Base-by-base conservation (phyloP, 495 filamentous ascomycete species). In the Paragyromitra xinjiangensis region DNA sequence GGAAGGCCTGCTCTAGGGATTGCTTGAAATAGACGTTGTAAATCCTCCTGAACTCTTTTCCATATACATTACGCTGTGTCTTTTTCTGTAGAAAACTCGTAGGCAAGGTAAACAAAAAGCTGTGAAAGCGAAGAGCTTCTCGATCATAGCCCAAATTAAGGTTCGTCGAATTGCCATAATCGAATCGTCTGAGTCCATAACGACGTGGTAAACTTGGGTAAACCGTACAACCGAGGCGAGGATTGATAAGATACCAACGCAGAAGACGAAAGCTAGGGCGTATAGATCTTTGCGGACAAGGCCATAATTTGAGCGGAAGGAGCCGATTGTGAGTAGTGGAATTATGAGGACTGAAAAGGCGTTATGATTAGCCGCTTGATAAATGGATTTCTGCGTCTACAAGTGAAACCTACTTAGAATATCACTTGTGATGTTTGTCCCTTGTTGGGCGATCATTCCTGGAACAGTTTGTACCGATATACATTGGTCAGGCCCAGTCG, bases 41-140 rank as follows among this genome's bases (percentile, higher is more conserved):
- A 58, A 51, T 37, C 19, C 39, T 26, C 48, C 59, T 6, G 48
- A 56, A n/a, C 12, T 48, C n/a, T 76, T 76, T 29, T 76, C 73
- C 39, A 65, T 62, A 16, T 65, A 72, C 44, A 56, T 16, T 45
- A 39, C 59, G 24, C 59, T 72, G 9, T 78, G 59, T n/a, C 77
- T 71, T 26, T 50, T 78, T 37, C 74, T 50, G 6, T 66, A 78
- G 37, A 78, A 66, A 9, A 78, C 77, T 8, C 77, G 45, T 11
- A 78, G 66, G 11, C 58, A 78, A 11, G 77, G 73, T 29, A 78
- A 34, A 14, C 74, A 78, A 64, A 78, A 78, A 9, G 77, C 74
- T 24, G 42, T 78, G 24, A 78, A 78, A 14, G 77, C 77, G 34
- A 78, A 78, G 0, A 78, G 65, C n/a, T 78, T 78, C 48, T 78